Base-by-base conservation (phyloP, 768 basidiomycete species). In the Panus rudis region DNA sequence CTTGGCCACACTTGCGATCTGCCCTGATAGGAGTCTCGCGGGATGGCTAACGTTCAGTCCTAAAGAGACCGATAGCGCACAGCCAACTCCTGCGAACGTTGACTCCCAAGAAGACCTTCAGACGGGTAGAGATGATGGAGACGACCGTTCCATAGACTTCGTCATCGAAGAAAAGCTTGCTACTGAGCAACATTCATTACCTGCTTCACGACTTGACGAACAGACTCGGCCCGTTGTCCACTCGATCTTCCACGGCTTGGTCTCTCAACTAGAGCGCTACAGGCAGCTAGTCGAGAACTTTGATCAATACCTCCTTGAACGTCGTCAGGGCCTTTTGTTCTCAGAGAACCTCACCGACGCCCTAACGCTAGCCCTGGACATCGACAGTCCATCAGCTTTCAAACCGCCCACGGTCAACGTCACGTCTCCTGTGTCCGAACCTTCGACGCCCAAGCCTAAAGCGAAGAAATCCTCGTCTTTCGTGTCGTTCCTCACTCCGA, bases 311-410 rank as follows among this genome's bases (percentile, higher is more conserved):
- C 75, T 98, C 3, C 61, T 79, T 2, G 90, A 98, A 63, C 76
- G 94, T 26, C 76, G 94, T 14, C 85, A 84, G 56, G 93, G 92
- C 2, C 70, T 98, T 7, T 64, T 94, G 14, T 96, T 94, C 62
- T 84, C 85, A 3, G 92, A 96, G 64, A 92, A 92, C 58, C 66
- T 96, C 26, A 86, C 81, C 6, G 94, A 97, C 54, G 93, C 93
- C 3, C 68, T 97, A 45, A 84, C 73, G 34, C 67, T 91, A 35
- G 73, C 70, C 12, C 66, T 92, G 42, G 84, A 92, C 45, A 61
- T 85, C 19, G 66, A 71, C 2, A 69, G 54, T 7, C 48, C 25
- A 26, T 41, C 16, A 41, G 60, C 69, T 11, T 59, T 47, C 19
- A 40, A 48, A 39, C 38, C 39, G 17, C 43, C 39, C n/a, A 38